Percentiles rank a stretch among this genome's conserved stretches.
These are phyloP conservation scores for Oryza coarctata DNA, from an alignment of 176 grass and related monocot genomes.

Conservation along the genomic window DNA sequence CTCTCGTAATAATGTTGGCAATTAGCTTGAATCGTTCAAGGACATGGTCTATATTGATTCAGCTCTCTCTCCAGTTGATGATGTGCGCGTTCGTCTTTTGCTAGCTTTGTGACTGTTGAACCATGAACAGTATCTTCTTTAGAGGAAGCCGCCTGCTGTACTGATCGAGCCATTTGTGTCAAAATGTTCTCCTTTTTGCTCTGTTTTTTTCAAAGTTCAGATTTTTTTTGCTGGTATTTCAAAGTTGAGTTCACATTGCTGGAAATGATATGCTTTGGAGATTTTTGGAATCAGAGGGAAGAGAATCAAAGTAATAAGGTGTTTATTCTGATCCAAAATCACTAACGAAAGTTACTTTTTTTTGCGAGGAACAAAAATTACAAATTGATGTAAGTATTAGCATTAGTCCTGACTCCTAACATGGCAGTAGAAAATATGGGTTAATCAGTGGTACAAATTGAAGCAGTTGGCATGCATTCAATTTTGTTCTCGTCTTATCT, in stretches of 20 bases:
- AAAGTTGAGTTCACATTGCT: neutral
- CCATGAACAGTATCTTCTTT: neutral
- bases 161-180: neutral
- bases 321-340: neutral
- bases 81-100: constrained; percentile 1
- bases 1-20: neutral
- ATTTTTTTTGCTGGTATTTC: neutral
- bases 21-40: constrained; percentile 14
- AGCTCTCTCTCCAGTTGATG: neutral
- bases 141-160: neutral
- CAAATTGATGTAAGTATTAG: neutral
- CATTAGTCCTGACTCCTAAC: neutral
- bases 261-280: neutral
- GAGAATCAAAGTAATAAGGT: neutral
- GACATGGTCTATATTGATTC: constrained; percentile 3
- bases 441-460: neutral
- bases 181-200: neutral
- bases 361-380: too few relatives aligned
- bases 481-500: neutral
- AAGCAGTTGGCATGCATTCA: neutral
- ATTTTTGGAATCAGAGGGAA: neutral
- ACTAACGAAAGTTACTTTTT: neutral
- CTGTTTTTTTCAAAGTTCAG: neutral
- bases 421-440: neutral
- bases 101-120: neutral